phyloP scores from a whole-genome alignment of 352 stramenopile genomes.

The Pythium biforme region DNA sequence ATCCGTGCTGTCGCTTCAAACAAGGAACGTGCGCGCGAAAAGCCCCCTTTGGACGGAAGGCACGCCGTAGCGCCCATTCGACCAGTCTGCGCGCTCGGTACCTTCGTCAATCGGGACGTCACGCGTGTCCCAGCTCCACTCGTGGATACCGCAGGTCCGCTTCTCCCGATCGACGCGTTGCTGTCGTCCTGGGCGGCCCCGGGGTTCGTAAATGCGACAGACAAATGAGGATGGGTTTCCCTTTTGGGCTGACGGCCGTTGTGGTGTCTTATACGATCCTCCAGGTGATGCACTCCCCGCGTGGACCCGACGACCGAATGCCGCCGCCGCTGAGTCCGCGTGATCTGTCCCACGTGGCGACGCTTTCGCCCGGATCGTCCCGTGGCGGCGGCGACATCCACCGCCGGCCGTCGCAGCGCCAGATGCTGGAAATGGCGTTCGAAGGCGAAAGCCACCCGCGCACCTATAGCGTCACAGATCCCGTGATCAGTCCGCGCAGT shows the following conservation, averaged over 20 bases:
- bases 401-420: constrained; percentile 21
- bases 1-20: constrained; percentile 24
- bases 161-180: neutral
- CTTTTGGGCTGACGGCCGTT: neutral
- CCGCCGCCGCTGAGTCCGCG: constrained; percentile 21
- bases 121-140: neutral
- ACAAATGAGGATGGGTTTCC: neutral
- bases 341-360: neutral
- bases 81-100: neutral
- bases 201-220: neutral
- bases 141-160: neutral
- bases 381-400: neutral
- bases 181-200: neutral
- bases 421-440: constrained; percentile 47
- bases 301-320: neutral
- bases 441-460: constrained; percentile 21
- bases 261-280: neutral
- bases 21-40: constrained; percentile 20
- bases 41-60: neutral
- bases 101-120: neutral
- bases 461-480: neutral
- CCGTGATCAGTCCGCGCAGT: constrained; percentile 1
- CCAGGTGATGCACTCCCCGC: constrained; percentile 7
- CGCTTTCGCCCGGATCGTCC: neutral
- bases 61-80: no score